phyloP scores from a whole-genome alignment of 441 rosid species.

The Erodium texanum region DNA sequence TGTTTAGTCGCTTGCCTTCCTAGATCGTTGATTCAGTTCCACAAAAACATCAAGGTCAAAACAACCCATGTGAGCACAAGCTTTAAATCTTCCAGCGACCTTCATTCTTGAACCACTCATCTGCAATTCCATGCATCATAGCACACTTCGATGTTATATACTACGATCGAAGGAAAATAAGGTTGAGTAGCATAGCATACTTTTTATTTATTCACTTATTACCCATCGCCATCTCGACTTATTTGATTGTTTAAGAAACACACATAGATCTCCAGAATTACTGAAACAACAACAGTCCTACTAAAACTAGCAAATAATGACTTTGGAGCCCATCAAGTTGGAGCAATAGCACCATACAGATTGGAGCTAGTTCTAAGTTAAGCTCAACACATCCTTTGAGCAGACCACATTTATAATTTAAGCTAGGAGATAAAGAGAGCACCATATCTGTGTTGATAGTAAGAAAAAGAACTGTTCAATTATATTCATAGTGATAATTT shows the following conservation, averaged over 20 bases:
- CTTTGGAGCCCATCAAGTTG: not conserved
- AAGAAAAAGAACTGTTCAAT: not conserved
- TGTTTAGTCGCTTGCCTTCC: slow-evolving; percentile 60
- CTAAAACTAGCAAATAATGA: not conserved
- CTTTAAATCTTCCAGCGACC: slow-evolving; percentile 92
- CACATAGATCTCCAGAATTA: not conserved
- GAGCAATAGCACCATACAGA: not conserved
- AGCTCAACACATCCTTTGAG: not conserved
- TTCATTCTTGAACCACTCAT: slow-evolving; percentile 97
- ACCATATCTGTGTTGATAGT: not conserved
- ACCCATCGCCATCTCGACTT: not conserved
- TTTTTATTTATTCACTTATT: not conserved
- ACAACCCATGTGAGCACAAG: slow-evolving; percentile 94
- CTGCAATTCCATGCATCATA: slow-evolving; percentile 29
- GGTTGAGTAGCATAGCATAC: too few species aligned
- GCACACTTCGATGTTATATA: not conserved
- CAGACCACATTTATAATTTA: not conserved
- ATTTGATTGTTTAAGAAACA: not conserved
- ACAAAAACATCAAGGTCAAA: slow-evolving; percentile 97
- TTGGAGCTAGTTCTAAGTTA: not conserved
- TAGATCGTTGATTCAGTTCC: slow-evolving; percentile 91
- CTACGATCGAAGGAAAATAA: not conserved
- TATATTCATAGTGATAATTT: not conserved
- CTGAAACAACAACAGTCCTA: not conserved
- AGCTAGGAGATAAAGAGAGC: not conserved